These are phyloP conservation scores for Exserohilum rostratum DNA, from an alignment of 2,329 filamentous ascomycete species.

Conservation along the genomic window DNA sequence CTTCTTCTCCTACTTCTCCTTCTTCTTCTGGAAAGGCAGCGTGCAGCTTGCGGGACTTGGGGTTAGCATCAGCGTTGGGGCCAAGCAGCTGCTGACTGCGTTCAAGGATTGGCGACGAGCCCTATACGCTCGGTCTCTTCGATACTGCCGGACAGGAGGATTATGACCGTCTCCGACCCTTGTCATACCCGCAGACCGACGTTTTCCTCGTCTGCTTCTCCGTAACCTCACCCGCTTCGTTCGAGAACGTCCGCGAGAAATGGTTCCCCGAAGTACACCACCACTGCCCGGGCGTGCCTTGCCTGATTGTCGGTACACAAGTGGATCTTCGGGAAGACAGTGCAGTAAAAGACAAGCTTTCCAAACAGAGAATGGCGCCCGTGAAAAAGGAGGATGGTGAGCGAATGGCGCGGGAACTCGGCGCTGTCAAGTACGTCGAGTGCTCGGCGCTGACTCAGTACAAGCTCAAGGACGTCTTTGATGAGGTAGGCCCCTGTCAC, in stretches of 20 bases:
- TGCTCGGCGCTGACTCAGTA: constrained; percentile 98
- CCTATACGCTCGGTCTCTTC: constrained; percentile 95
- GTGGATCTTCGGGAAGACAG: constrained; percentile 92
- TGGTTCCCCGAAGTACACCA: constrained; percentile 99
- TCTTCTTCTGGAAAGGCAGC: background rate
- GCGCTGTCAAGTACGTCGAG: constrained; percentile 98
- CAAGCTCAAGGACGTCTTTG: constrained; percentile 98
- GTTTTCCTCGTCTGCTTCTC: constrained; percentile 99
- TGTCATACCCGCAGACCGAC: constrained; percentile 98
- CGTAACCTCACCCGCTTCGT: constrained; percentile 94
- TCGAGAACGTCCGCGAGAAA: constrained; percentile 99
- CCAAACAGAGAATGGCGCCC: constrained; percentile 94
- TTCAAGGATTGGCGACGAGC: constrained; percentile 94
- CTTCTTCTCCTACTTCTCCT: constrained; percentile 1
- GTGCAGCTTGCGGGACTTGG: background rate
- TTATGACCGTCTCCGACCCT: constrained; percentile 94
- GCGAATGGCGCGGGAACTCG: constrained; percentile 95
- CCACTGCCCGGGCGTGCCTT: constrained; percentile 96
- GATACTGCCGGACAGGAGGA: constrained; percentile 99
- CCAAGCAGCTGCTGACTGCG: constrained; percentile 32
- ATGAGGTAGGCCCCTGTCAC: constrained; percentile 72
- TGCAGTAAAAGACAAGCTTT: constrained; percentile 85
- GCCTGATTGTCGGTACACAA: constrained; percentile 96
- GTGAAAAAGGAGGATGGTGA: constrained; percentile 93
- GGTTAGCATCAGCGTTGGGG: background rate